Evolutionary conservation across 2,329 filamentous ascomycete species (phyloP).

Genomic region (Fusarium xyrophilum): DNA sequence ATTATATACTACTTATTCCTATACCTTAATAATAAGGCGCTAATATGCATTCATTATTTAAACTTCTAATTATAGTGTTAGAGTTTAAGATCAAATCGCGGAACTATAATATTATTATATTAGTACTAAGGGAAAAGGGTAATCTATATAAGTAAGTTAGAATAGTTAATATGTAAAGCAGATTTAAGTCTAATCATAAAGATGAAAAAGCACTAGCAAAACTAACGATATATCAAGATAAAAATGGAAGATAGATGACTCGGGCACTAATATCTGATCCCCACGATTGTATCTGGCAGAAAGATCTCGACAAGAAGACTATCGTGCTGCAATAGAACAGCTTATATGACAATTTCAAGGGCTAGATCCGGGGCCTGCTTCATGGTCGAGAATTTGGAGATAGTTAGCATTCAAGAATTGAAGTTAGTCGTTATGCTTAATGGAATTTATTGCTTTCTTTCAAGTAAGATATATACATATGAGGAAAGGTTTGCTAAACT

Average conservation of each 20-base stretch:
- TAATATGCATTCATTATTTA: accelerated
- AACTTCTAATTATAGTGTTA: background rate
- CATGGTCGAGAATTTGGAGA: accelerated
- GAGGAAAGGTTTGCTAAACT: too few relatives aligned
- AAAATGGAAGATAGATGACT: background rate
- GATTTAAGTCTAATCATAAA: accelerated
- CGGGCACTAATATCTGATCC: accelerated
- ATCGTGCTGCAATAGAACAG: background rate
- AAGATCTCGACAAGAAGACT: background rate
- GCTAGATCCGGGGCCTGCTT: accelerated
- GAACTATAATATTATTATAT: background rate
- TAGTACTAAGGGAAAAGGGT: background rate
- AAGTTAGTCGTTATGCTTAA: accelerated
- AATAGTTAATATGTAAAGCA: background rate
- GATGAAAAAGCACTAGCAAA: background rate
- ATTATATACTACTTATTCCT: background rate
- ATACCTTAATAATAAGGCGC: background rate
- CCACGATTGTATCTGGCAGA: background rate
- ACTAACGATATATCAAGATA: background rate
- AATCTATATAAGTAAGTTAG: background rate
- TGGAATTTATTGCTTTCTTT: background rate
- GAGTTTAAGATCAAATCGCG: accelerated
- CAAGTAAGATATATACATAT: too few relatives aligned
- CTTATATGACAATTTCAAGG: background rate
- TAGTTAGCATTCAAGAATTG: accelerated